Evolutionary conservation across 2,329 filamentous ascomycete species (phyloP), one percentile per base, ranked within the genome.

Genomic region (Stachybotrys echinatus): DNA sequence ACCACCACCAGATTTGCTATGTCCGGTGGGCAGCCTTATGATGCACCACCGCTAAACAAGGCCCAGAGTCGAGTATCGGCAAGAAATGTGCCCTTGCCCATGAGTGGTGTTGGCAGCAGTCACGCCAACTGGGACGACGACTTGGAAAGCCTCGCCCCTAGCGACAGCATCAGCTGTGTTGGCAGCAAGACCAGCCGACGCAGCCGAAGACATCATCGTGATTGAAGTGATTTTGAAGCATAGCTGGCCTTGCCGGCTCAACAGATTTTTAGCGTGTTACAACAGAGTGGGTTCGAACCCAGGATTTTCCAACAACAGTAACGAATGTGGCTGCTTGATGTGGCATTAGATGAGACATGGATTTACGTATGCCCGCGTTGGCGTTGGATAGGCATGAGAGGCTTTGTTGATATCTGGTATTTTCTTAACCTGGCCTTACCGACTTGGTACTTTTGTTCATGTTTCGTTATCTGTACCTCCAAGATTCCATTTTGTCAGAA

Each of bases 151-250:
- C 68, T 85, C 34, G 79, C 74, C 42, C 81, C 81, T 2, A 77
- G 74, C 57, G 81, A 85, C 60, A 84, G 81, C 58, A 81, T 85
- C 50, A 83, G 80, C 61, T 80, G 77, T 55, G 72, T 83, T n/a
- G 81, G 79, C 20, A 72, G 57, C 52, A 63, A 60, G 48, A 60
- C 51, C 55, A 57, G 59, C 50, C 55, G 61, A 46, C 55, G 55
- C 42, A 60, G 56, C 42, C 58, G 58, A 42, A 61, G 55, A 47
- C 45, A 27, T 23, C 42, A 31, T 55, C 55, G 50, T 51, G 57
- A 55, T 62, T 22, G 51, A 50, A 47, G 44, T 14, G 27, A 10
- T 14, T 8, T 34, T 34, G 5, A 34, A 34, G n/a, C 27, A 34
- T 34, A 34, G 10, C 27, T 34, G 27, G 27, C 27, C 27, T 8